Evolutionary conservation across 2,329 filamentous ascomycete species (phyloP).

Genomic region (Fulvia fulva): DNA sequence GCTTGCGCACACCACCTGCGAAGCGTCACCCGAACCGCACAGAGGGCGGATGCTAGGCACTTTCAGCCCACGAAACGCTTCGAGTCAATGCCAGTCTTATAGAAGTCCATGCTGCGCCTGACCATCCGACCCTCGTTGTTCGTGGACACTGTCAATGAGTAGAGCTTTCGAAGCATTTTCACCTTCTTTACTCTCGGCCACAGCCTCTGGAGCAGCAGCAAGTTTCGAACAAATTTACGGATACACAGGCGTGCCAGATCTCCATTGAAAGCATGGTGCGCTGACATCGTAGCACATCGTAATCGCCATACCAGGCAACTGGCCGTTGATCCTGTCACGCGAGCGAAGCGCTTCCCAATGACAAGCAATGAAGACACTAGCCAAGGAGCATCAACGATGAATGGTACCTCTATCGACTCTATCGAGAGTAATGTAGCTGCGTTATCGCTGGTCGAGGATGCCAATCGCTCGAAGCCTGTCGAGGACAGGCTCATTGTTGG

Average conservation of each 20-base stretch:
- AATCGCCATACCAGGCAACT: not conserved
- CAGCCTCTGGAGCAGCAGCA: not conserved
- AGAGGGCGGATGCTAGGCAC: not conserved
- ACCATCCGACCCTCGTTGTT: not conserved
- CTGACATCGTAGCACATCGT: not conserved
- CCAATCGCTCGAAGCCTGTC: slow-evolving; percentile 6
- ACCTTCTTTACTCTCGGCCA: not conserved
- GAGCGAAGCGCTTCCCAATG: slow-evolving; percentile 8
- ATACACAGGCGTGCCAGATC: not conserved
- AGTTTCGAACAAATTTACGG: not conserved
- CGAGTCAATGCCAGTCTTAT: not conserved
- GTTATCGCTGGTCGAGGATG: slow-evolving; percentile 13
- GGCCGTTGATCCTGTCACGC: slow-evolving; percentile 1
- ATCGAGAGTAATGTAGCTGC: slow-evolving; percentile 11
- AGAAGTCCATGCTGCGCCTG: not conserved
- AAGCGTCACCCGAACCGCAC: not conserved
- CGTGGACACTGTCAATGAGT: not conserved
- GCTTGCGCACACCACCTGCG: not conserved
- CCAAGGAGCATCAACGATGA: slow-evolving; percentile 11
- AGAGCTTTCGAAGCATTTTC: not conserved
- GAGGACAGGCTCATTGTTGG: slow-evolving; percentile 68
- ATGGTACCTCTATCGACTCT: slow-evolving; percentile 11
- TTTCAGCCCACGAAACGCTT: not conserved
- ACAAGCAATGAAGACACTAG: slow-evolving; percentile 15
- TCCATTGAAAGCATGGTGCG: not conserved